Evolutionary conservation across 2,329 filamentous ascomycete species (phyloP), one percentile per base, ranked within the genome.

Genomic region (Aureobasidium subglaciale): DNA sequence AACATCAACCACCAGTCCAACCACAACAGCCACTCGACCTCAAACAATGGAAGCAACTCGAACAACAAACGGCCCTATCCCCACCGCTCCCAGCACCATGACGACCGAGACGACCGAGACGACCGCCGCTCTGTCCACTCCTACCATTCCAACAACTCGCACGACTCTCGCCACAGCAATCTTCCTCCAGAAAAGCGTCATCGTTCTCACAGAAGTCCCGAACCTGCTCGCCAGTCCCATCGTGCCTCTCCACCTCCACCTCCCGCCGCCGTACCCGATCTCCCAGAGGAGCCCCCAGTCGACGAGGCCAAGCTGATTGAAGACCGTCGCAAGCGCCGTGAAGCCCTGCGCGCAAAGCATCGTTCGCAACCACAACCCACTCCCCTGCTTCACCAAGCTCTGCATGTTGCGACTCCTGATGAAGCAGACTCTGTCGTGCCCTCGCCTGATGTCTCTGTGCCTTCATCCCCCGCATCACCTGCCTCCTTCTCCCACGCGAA

Each of bases 291-390:
- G 34, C 27, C 56, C 5, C 56, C 63, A 22, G 58, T 80, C n/a
- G 87, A 95, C 68, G 88, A 95, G 73, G 87, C 87, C 59, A 85
- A 87, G 62, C 79, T 92, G 65, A 87, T 96, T 64, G 88, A 95
- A 70, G 85, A 90, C 64, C 87, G 91, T 55, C 86, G 90, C 25
- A 90, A 87, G 67, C 83, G 87, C 57, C 85, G 91, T 61, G 88
- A 93, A 73, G 88, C 89, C 61, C 87, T 95, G 60, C 82, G 90
- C 67, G 87, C 88, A 68, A 95, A 90, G 74, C 87, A 90, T 64
- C 84, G 83, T 70, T 75, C 62, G 84, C 86, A 64, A 81, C 56
- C 37, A 54, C 54, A 49, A 11, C 49, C n/a, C n/a, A n/a, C n/a
- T n/a, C n/a, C 58, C 22, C 54, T 58, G 25, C 54, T 60, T 8